Percentiles rank a stretch among this genome's conserved stretches.
phyloP scores from a whole-genome alignment of 352 stramenopile genomes.

The Phytophthora tubulina region DNA sequence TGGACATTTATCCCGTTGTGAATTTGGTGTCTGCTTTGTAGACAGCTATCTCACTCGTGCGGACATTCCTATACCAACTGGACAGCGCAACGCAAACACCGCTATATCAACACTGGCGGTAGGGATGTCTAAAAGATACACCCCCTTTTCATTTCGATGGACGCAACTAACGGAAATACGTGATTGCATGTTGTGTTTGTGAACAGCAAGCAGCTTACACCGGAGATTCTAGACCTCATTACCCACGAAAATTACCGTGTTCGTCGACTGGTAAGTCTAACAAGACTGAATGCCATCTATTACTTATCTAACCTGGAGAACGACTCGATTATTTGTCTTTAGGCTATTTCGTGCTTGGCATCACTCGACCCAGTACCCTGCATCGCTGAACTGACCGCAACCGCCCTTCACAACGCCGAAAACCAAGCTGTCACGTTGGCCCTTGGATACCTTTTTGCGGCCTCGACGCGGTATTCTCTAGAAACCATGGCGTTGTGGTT shows the following conservation, averaged over 20 bases:
- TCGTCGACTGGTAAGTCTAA: constrained; percentile 27
- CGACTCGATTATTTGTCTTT: not conserved
- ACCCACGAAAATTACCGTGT: constrained; percentile 22
- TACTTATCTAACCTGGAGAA: not conserved
- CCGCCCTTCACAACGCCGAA: not conserved
- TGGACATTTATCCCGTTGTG: constrained; percentile 6
- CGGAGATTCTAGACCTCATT: constrained; percentile 28
- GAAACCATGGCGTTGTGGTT: constrained; percentile 39
- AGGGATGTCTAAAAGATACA: constrained; percentile 4
- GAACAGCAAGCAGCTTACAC: constrained; percentile 42
- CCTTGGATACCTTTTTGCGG: constrained; percentile 41
- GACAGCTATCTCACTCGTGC: constrained; percentile 37
- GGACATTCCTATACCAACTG: constrained; percentile 45
- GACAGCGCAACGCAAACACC: constrained; percentile 19
- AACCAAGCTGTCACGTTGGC: constrained; percentile 12
- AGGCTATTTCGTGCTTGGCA: constrained; percentile 48
- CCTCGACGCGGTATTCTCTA: constrained; percentile 18
- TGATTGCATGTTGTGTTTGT: constrained; percentile 2
- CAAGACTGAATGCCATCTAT: not conserved
- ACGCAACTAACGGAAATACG: constrained; percentile 4
- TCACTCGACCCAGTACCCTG: constrained; percentile 34
- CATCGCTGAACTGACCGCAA: constrained; percentile 26
- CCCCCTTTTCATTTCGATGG: not conserved
- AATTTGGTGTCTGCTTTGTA: constrained; percentile 10
- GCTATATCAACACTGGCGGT: constrained; percentile 45